phyloP scores from a whole-genome alignment of 345 rosid species.

The Eucalyptus guilfoylei region DNA sequence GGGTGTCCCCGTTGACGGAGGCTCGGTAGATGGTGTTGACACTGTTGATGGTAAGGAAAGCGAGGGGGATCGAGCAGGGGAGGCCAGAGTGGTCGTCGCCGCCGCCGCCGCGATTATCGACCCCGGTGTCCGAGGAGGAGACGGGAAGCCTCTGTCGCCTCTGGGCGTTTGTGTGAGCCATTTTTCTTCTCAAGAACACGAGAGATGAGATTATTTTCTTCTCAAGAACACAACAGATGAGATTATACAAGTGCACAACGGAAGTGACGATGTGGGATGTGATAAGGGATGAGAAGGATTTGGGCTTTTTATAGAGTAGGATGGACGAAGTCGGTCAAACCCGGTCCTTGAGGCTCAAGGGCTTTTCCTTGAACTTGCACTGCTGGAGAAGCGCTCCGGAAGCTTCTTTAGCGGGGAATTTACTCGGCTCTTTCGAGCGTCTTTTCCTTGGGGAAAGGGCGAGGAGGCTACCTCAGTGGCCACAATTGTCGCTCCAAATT shows the following conservation, averaged over 20 bases:
- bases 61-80: background rate
- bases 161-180: background rate
- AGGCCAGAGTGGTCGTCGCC: background rate
- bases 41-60: background rate
- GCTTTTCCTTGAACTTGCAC: too few species aligned
- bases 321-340: too few species aligned
- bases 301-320: too few species aligned
- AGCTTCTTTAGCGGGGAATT: too few species aligned
- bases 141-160: background rate
- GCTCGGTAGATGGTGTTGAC: background rate
- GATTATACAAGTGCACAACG: rapidly evolving
- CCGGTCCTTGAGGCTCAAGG: too few species aligned
- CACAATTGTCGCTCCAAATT: too few species aligned
- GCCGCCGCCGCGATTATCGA: rapidly evolving
- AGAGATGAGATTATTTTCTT: background rate
- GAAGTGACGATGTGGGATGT: too few species aligned
- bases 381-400: too few species aligned
- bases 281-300: too few species aligned
- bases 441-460: too few species aligned
- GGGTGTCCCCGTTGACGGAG: background rate
- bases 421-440: rapidly evolving
- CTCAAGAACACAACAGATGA: too few species aligned
- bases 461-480: too few species aligned
- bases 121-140: background rate
- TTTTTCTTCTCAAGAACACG: background rate